Conservation (phyloP, 495 filamentous ascomycete species). For the Neurospora tetrasperma region DNA sequence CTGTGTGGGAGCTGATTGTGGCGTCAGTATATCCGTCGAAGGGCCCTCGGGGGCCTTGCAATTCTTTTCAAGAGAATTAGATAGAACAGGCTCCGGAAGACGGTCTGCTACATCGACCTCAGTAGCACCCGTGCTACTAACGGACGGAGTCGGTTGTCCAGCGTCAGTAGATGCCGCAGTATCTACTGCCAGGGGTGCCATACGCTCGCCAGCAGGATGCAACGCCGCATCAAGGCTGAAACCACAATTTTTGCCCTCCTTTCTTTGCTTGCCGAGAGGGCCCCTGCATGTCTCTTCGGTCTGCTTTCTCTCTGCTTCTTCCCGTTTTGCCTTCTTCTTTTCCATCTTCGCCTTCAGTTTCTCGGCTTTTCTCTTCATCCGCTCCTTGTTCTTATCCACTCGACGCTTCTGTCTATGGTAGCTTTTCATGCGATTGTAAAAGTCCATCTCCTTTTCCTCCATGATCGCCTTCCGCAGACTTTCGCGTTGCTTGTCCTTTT, state of each 20-base stretch:
- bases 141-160: not conserved
- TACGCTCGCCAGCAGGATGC: not conserved
- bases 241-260: not conserved
- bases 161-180: not conserved
- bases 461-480: constrained; percentile 20
- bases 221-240: not conserved
- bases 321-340: constrained; percentile 16
- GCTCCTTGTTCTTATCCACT: constrained; percentile 8
- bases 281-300: not conserved
- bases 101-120: not conserved
- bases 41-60: not conserved
- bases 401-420: constrained; percentile 6
- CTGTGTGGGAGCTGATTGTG: not conserved
- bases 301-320: not conserved
- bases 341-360: constrained; percentile 10
- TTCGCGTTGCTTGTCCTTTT: constrained; percentile 42
- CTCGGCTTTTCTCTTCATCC: constrained; percentile 24
- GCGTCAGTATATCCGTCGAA: not conserved
- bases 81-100: not conserved
- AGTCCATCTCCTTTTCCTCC: constrained; percentile 15
- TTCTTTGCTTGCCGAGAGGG: not conserved
- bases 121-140: not conserved
- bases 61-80: not conserved
- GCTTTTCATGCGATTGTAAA: constrained; percentile 7
- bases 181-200: not conserved